Percentiles rank a stretch among this genome's conserved stretches.
These are phyloP conservation scores for Alternaria sp. DNA, from an alignment of 2,329 filamentous ascomycete species.

Conservation along the genomic window DNA sequence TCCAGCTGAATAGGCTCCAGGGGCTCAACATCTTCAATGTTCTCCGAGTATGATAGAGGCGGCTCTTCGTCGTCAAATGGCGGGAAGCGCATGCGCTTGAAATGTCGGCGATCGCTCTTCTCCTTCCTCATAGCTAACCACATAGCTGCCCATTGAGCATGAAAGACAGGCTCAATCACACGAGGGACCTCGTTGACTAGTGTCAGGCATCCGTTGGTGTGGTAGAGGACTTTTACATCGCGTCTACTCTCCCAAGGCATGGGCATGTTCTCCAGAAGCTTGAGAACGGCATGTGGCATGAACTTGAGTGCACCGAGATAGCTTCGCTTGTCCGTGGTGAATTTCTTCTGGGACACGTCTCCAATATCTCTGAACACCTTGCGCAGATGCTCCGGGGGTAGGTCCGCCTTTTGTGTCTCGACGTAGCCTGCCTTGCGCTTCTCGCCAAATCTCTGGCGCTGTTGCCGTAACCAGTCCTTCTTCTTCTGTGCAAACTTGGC, in stretches of 20 bases:
- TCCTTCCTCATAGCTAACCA: constrained; percentile 98
- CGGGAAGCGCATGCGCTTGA: constrained; percentile 98
- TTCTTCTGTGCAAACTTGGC: constrained; percentile 99
- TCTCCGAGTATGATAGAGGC: constrained; percentile 96
- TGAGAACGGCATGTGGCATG: constrained; percentile 98
- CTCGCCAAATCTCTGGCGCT: constrained; percentile 93
- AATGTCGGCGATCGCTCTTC: constrained; percentile 93
- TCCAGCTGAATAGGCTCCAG: constrained; percentile 99
- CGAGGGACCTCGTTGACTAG: constrained; percentile 95
- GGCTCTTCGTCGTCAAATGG: constrained; percentile 99
- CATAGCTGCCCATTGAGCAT: constrained; percentile 99
- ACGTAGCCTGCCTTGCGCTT: constrained; percentile 97
- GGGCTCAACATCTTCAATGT: constrained; percentile 97
- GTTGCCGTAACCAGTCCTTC: constrained; percentile 94
- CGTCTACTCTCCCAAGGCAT: constrained; percentile 99
- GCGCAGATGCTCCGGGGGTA: constrained; percentile 96
- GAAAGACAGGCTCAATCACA: constrained; percentile 97
- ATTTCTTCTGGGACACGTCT: constrained; percentile 99
- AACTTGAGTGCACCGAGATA: constrained; percentile 98
- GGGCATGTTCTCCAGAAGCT: constrained; percentile 98
- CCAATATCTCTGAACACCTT: constrained; percentile 99
- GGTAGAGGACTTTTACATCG: constrained; percentile 97
- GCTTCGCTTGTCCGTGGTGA: constrained; percentile 97
- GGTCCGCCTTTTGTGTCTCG: constrained; percentile 97
- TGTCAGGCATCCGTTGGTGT: constrained; percentile 96